Percentiles rank a stretch among this genome's conserved stretches.
Evolutionary conservation across 2,329 filamentous ascomycete species (phyloP).

Genomic region (Teratosphaeria nubilosa): DNA sequence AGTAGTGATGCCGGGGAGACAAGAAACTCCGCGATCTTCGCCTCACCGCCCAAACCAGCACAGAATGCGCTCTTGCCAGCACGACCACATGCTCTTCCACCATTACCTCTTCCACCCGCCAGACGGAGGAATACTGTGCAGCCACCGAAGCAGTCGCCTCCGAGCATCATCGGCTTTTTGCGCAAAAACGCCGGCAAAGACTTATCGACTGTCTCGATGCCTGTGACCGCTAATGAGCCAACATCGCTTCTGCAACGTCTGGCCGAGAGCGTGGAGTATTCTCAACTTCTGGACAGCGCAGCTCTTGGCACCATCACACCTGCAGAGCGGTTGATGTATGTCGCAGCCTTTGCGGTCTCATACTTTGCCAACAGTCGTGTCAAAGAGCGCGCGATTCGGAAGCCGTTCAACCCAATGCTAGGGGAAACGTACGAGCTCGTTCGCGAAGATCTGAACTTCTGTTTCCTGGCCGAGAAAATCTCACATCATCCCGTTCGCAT

Average conservation of each 20-base stretch:
- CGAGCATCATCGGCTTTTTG: slow-evolving; percentile 85
- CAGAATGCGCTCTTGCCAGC: slow-evolving; percentile 53
- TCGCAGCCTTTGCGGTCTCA: slow-evolving; percentile 85
- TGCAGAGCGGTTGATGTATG: slow-evolving; percentile 67
- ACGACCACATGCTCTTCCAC: slow-evolving; percentile 64
- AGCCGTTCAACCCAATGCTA: slow-evolving; percentile 94
- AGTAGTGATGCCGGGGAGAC: slow-evolving; percentile 48
- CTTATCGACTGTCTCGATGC: slow-evolving; percentile 93
- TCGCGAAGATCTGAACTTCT: slow-evolving; percentile 75
- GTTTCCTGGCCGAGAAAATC: slow-evolving; percentile 92
- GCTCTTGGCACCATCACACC: slow-evolving; percentile 30
- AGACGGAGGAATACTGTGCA: slow-evolving; percentile 60
- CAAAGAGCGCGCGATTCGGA: slow-evolving; percentile 84
- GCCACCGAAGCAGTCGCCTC: slow-evolving; percentile 66
- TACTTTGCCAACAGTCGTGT: slow-evolving; percentile 71
- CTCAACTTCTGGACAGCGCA: slow-evolving; percentile 69
- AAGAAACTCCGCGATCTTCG: slow-evolving; percentile 11
- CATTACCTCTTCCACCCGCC: slow-evolving; percentile 61
- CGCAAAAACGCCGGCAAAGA: slow-evolving; percentile 98
- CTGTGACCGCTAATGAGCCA: slow-evolving; percentile 91
- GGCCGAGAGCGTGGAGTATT: slow-evolving; percentile 86
- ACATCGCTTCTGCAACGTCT: slow-evolving; percentile 78
- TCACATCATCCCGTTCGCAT: slow-evolving; percentile 84
- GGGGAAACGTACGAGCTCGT: slow-evolving; percentile 94
- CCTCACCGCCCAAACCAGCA: slow-evolving; percentile 9